Percentiles rank a stretch among this genome's conserved stretches.
Conservation (phyloP, 495 filamentous ascomycete species). For the Trypethelium eluteriae region DNA sequence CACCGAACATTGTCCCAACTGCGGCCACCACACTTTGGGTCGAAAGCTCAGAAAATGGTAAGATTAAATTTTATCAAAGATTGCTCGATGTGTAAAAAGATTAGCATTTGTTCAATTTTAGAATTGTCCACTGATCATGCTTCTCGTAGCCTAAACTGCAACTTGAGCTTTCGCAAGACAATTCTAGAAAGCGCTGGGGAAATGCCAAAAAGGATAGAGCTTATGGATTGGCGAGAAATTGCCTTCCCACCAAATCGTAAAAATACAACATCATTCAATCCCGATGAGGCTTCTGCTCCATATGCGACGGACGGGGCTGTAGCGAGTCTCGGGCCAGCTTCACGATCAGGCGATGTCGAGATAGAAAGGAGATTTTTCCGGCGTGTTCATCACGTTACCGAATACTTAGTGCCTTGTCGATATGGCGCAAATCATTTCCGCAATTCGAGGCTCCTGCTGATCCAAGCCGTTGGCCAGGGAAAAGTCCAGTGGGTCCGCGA, state of each 20-base stretch:
- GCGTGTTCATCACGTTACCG: constrained; percentile 9
- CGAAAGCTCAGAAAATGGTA: constrained; percentile 7
- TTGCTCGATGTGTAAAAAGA: not conserved
- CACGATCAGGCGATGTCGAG: not conserved
- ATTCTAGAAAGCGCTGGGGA: not conserved
- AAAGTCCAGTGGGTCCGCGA: constrained; percentile 1
- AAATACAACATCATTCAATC: not conserved
- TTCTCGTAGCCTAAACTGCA: not conserved
- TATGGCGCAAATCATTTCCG: not conserved
- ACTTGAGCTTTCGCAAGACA: constrained; percentile 7
- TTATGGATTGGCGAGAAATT: not conserved
- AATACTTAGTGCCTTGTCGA: not conserved
- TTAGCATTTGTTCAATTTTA: not conserved
- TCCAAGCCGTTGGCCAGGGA: constrained; percentile 4
- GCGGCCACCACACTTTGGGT: constrained; percentile 3
- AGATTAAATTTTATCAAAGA: not conserved
- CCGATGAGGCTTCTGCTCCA: not conserved
- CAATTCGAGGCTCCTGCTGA: not conserved
- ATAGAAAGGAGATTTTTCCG: not conserved
- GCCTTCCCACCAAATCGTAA: not conserved
- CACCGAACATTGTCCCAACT: not conserved
- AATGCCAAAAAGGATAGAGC: not conserved
- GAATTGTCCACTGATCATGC: not conserved
- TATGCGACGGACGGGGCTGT: not conserved
- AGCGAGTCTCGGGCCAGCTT: not conserved